Percentiles rank a stretch among this genome's conserved stretches.
Evolutionary conservation across 768 basidiomycete genomes (phyloP).

Genomic region (Tricholoma saponaceum): DNA sequence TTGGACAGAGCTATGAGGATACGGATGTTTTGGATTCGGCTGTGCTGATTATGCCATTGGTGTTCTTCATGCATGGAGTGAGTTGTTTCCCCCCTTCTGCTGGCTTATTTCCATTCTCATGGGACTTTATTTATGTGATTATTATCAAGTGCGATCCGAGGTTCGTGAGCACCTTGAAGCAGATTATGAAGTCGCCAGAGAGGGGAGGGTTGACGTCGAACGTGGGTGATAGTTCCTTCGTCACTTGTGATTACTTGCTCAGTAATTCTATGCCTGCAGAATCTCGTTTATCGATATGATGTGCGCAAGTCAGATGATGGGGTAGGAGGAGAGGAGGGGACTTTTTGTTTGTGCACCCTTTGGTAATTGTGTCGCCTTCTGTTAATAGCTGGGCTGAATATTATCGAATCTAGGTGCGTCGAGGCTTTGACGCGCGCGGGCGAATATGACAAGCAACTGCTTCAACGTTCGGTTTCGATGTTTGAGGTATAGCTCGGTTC

Average conservation of each 20-base stretch:
- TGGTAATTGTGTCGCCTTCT: constrained; percentile 42
- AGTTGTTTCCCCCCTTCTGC: constrained; percentile 28
- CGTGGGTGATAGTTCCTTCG: constrained; percentile 32
- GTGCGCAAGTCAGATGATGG: constrained; percentile 83
- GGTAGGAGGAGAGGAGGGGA: constrained; percentile 94
- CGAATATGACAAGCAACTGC: constrained; percentile 62
- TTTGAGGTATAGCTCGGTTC: constrained; percentile 66
- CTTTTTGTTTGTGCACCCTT: constrained; percentile 85
- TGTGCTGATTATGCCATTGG: constrained; percentile 87
- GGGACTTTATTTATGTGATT: constrained; percentile 10
- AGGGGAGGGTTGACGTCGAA: constrained; percentile 90
- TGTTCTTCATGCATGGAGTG: constrained; percentile 86
- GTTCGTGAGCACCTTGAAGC: constrained; percentile 81
- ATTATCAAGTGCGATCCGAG: constrained; percentile 71
- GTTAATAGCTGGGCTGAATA: not conserved
- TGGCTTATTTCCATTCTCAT: not conserved
- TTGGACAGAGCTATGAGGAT: constrained; percentile 91
- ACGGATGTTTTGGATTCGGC: constrained; percentile 79
- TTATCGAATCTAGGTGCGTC: constrained; percentile 53
- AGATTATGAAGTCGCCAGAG: constrained; percentile 83
- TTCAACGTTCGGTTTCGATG: constrained; percentile 74
- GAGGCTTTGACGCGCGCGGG: constrained; percentile 90
- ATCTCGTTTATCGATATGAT: constrained; percentile 88
- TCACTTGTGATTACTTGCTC: not conserved
- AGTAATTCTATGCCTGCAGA: constrained; percentile 33